Percentiles rank a stretch among this genome's conserved stretches.
Evolutionary conservation across 164 flowering plant genomes (phyloP).

Genomic region (grape (Vitis vinifera)): DNA sequence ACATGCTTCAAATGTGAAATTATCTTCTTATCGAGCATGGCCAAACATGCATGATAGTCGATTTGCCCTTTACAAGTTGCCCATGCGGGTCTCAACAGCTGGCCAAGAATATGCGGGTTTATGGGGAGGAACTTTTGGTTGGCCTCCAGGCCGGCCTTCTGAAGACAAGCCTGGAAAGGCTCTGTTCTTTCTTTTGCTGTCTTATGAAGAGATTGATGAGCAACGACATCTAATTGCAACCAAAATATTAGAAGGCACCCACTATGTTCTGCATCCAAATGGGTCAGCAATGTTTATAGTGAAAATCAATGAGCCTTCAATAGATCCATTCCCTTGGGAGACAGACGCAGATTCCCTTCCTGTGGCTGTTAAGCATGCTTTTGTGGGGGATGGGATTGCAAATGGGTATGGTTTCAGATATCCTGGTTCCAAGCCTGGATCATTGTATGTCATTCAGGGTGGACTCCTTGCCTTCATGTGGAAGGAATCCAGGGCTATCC

Average conservation of each 20-base stretch:
- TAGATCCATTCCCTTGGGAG: constrained; percentile 74
- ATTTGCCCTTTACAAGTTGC: constrained; percentile 88
- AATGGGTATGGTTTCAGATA: constrained; percentile 95
- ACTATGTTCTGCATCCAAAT: constrained; percentile 93
- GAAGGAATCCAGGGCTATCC: constrained; percentile 75
- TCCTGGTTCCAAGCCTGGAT: constrained; percentile 96
- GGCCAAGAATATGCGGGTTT: constrained; percentile 77
- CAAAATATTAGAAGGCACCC: constrained; percentile 93
- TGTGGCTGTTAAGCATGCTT: constrained; percentile 54
- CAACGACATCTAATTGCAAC: constrained; percentile 71
- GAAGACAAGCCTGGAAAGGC: constrained; percentile 93
- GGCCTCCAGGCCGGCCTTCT: constrained; percentile 83
- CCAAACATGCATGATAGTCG: constrained; percentile 86
- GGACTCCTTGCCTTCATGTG: constrained; percentile 83
- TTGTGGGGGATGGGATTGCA: constrained; percentile 89
- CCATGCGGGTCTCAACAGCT: constrained; percentile 40
- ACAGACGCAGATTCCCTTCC: constrained; percentile 49
- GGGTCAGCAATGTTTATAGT: constrained; percentile 95
- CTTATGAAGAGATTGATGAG: constrained; percentile 76
- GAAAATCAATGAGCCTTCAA: constrained; percentile 63
- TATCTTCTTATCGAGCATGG: constrained; percentile 84
- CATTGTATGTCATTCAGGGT: constrained; percentile 67
- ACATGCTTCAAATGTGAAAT: constrained; percentile 53
- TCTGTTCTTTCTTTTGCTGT: constrained; percentile 77
- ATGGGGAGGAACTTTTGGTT: constrained; percentile 95